These are phyloP conservation scores for Solanum verrucosum DNA, from an alignment of 257 asterid species.

Conservation along the genomic window DNA sequence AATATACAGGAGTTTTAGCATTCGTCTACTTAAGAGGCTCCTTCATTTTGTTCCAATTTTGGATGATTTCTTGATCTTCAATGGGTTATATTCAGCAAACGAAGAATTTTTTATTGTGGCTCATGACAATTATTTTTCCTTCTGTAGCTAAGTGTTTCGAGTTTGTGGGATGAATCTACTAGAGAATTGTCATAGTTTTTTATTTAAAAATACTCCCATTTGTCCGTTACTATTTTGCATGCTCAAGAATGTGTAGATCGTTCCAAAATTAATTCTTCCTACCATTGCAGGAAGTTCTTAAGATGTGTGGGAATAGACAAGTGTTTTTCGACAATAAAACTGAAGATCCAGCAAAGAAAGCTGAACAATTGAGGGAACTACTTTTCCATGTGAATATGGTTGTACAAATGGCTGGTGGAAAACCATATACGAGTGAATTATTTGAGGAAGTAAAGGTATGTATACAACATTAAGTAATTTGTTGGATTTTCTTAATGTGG, in stretches of 20 bases:
- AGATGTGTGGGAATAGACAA: conserved; percentile 51
- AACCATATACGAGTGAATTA: conserved; percentile 41
- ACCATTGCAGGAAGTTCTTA: conserved; percentile 33
- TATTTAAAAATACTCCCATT: neutral
- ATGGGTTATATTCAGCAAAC: neutral
- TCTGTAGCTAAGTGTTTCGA: neutral
- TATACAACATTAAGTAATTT: neutral
- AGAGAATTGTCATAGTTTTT: neutral
- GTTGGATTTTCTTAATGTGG: neutral
- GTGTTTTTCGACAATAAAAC: conserved; percentile 61
- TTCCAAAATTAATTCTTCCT: neutral
- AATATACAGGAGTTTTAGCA: neutral
- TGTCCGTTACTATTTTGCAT: neutral
- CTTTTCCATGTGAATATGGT: conserved; percentile 41
- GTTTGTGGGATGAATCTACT: neutral
- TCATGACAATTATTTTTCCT: neutral
- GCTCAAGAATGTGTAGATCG: neutral
- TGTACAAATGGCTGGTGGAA: conserved; percentile 33
- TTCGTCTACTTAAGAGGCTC: neutral
- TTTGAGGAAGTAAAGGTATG: conserved; percentile 38
- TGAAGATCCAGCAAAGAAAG: conserved; percentile 23
- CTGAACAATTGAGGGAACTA: conserved; percentile 33
- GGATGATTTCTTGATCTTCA: neutral
- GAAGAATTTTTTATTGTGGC: neutral
- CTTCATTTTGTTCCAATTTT: neutral